These are phyloP conservation scores for Syzygium syzygioides DNA, from an alignment of 441 rosid species.

Conservation along the genomic window DNA sequence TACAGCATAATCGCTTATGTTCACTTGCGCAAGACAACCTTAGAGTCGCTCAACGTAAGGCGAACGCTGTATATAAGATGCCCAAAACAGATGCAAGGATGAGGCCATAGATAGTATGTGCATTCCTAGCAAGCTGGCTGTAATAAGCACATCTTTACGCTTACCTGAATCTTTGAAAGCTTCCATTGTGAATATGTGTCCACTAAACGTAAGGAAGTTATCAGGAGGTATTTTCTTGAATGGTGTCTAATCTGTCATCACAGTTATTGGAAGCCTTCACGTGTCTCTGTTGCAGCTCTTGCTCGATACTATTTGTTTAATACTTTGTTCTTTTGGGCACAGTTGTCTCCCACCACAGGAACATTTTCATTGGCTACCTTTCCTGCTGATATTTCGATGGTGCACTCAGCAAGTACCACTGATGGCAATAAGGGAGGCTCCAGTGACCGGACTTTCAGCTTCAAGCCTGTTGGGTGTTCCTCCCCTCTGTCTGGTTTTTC, in stretches of 20 bases:
- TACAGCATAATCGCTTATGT: not conserved
- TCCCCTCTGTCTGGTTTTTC: conserved; percentile 19
- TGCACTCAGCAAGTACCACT: conserved; percentile 6
- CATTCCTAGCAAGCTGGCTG: not conserved
- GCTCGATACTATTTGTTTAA: not conserved
- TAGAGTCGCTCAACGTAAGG: not conserved
- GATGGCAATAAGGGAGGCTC: conserved; percentile 9
- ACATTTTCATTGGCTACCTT: conserved; percentile 21
- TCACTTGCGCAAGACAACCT: not conserved
- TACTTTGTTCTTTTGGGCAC: not conserved
- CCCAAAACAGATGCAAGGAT: not conserved
- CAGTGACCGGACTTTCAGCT: conserved; percentile 14
- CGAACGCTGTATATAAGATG: not conserved
- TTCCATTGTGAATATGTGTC: not conserved
- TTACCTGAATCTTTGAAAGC: not conserved
- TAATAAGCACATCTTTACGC: not conserved
- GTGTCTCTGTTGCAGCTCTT: not conserved
- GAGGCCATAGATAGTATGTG: not conserved
- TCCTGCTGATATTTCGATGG: conserved; percentile 17
- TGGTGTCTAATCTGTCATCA: not conserved
- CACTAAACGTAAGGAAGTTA: not conserved
- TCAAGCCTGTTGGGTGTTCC: conserved; percentile 15
- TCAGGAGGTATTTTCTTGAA: not conserved
- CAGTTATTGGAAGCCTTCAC: not conserved
- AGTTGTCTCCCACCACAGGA: conserved; percentile 62